A percentile compares a stretch with the other conserved stretches of the same genome.
Conservation (phyloP, 1,284 basidiomycete genomes). For the Rugosomyces carneus region DNA sequence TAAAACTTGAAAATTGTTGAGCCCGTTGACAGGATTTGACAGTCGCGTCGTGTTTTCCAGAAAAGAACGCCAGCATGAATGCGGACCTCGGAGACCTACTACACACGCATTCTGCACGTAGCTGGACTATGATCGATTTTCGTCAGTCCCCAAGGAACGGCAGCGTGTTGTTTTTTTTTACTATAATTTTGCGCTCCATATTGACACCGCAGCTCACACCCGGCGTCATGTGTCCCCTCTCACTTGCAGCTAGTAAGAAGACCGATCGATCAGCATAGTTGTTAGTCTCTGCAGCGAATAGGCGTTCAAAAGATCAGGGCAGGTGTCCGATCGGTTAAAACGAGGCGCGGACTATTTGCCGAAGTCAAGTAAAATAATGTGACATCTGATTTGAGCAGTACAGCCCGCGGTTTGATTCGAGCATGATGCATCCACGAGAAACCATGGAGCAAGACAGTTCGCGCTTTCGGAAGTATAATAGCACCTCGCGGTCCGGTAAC, state of each 20-base stretch:
- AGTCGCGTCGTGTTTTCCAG: too few relatives aligned
- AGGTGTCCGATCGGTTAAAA: background rate
- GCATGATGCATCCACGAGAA: background rate
- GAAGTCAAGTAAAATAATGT: slow-evolving; percentile 1
- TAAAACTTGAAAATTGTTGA: too few relatives aligned
- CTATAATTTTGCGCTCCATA: background rate
- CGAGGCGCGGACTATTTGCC: background rate
- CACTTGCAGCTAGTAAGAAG: background rate
- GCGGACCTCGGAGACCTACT: too few relatives aligned
- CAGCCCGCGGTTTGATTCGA: slow-evolving; percentile 1
- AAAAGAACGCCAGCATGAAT: too few relatives aligned
- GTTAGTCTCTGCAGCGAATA: background rate
- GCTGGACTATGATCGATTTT: too few relatives aligned
- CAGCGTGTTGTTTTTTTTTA: background rate
- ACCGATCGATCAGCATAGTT: background rate
- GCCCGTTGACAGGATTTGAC: too few relatives aligned
- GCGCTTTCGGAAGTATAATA: background rate
- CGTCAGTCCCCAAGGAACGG: too few relatives aligned
- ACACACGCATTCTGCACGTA: too few relatives aligned
- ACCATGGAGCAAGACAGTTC: background rate
- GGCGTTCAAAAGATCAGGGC: background rate
- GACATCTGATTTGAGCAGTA: background rate
- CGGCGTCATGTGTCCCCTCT: background rate
- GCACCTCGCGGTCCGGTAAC: background rate
- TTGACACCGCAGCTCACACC: background rate